Percentiles rank a stretch among this genome's conserved stretches.
Evolutionary conservation across 768 basidiomycete genomes (phyloP).

Genomic region (Termitomyces sp.): DNA sequence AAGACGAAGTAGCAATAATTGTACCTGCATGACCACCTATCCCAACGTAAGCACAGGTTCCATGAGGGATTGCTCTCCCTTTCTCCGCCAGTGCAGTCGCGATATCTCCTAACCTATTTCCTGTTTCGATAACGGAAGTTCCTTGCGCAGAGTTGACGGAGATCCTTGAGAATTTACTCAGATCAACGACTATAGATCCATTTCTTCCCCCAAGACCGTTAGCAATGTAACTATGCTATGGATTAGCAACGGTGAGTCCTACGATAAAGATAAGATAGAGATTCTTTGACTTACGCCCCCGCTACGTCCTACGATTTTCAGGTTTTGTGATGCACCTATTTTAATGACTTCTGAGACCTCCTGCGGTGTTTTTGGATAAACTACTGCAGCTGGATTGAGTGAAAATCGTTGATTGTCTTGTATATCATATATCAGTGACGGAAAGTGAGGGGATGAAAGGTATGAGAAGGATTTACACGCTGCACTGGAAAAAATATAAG

Average conservation of each 20-base stretch:
- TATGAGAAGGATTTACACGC: conserved; percentile 11
- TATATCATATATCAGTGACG: neutral
- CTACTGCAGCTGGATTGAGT: conserved; percentile 33
- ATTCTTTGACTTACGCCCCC: conserved; percentile 33
- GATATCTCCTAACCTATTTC: conserved; percentile 44
- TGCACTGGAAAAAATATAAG: conserved; percentile 14
- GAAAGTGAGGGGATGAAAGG: neutral
- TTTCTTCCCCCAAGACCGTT: neutral
- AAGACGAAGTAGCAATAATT: neutral
- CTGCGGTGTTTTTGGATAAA: conserved; percentile 29
- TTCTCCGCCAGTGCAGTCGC: conserved; percentile 33
- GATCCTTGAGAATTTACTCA: conserved; percentile 37
- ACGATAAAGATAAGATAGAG: too few species aligned
- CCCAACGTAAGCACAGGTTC: conserved; percentile 48
- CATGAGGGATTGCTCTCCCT: conserved; percentile 47
- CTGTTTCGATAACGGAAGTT: conserved; percentile 38
- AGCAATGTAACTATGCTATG: conserved; percentile 1
- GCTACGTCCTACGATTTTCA: conserved; percentile 38
- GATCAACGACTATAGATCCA: conserved; percentile 42
- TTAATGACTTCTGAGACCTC: conserved; percentile 35
- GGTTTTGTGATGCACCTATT: conserved; percentile 25
- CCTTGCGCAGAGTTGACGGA: conserved; percentile 28
- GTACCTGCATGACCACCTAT: conserved; percentile 47
- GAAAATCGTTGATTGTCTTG: conserved; percentile 38
- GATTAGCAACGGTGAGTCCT: neutral